phyloP scores from a whole-genome alignment of 805 yeast species.

The Metschnikowia cubensis region DNA sequence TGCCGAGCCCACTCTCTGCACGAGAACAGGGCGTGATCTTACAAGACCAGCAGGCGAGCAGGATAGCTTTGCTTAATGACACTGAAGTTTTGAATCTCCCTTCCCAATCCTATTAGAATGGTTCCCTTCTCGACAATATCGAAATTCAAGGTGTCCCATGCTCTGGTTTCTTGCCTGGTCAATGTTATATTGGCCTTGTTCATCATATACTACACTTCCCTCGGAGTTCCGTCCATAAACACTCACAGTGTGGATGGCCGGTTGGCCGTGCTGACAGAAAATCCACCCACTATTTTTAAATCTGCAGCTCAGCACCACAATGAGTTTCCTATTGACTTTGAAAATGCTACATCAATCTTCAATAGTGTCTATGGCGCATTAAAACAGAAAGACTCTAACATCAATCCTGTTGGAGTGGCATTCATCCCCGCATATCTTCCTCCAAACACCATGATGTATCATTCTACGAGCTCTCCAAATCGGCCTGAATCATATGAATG shows the following conservation, averaged over 20 bases:
- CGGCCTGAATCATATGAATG: constrained; percentile 52
- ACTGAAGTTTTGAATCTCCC: neutral
- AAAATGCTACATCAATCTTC: constrained; percentile 53
- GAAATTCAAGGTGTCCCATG: neutral
- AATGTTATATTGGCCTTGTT: neutral
- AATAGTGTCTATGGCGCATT: constrained; percentile 51
- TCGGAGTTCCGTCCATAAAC: neutral
- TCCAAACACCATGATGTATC: constrained; percentile 54
- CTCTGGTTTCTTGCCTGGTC: neutral
- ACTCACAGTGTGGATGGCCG: neutral
- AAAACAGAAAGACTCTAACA: constrained; percentile 48
- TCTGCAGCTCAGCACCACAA: constrained; percentile 2
- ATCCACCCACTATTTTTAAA: neutral
- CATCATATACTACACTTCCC: neutral
- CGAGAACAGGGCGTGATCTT: too few relatives aligned
- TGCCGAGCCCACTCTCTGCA: too few relatives aligned
- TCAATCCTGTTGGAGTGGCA: constrained; percentile 54
- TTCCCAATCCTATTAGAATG: neutral
- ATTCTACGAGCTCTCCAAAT: constrained; percentile 40
- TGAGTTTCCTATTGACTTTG: constrained; percentile 31
- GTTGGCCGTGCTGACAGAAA: neutral
- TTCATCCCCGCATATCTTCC: constrained; percentile 60
- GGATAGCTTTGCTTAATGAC: neutral
- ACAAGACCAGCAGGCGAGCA: neutral
- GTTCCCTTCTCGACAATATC: neutral